Base-by-base conservation (phyloP, 495 filamentous ascomycete species). In the Hyaloscypha hepaticicola region DNA sequence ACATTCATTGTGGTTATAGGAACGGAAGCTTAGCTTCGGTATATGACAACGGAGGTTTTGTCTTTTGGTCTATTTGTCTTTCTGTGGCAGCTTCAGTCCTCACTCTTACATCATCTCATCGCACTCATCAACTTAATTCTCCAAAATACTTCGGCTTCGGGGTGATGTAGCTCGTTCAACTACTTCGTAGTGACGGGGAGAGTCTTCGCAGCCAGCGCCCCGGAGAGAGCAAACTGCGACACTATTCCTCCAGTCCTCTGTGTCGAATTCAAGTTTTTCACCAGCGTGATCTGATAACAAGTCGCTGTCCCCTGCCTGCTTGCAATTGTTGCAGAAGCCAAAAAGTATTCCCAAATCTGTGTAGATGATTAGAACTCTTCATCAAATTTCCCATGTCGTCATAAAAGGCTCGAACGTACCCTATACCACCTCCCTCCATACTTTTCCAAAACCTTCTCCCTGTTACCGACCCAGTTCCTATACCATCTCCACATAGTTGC, bases 331-430 rank as follows among this genome's bases (percentile, higher is more conserved):
- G 91, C 90, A 70, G 85, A 88, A 59, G 95, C 91, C 65, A 98
- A 86, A 87, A 98, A 98, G 82, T 87, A 96, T 74, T 98, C 94
- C 94, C 94, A 98, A 74, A 97, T 95, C 91, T 93, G 87, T n/a
- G n/a, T n/a, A n/a, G n/a, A n/a, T n/a, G n/a, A n/a, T n/a, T n/a
- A n/a, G n/a, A n/a, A n/a, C n/a, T n/a, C n/a, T n/a, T n/a, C n/a
- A 83, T 92, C 97, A 94, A 94, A 98, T 64, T 90, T 79, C 69
- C n/a, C n/a, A n/a, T n/a, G n/a, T n/a, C n/a, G n/a, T n/a, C n/a
- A n/a, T n/a, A n/a, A n/a, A n/a, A n/a, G 89, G 88, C 69, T 94
- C 94, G 73, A 97, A 98, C 83, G 96, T 97, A 67, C 89, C 92
- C 74, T 89, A 73, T 25, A 85, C 76, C 38, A 41, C 49, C 26